Evolutionary conservation across 306 rosid species (phyloP).

Genomic region (Bauhinia variegata): DNA sequence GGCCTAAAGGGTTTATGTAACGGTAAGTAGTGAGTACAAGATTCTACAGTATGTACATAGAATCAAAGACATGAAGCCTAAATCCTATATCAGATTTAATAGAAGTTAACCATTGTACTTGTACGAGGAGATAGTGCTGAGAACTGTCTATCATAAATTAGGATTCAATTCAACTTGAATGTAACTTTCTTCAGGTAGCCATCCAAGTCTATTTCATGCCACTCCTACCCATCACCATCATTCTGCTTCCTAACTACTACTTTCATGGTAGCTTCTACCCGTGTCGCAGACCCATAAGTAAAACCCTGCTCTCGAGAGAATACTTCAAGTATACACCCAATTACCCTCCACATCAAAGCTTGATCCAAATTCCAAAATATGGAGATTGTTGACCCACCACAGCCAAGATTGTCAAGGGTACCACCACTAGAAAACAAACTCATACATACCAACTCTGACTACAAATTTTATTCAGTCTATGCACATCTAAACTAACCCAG

Average conservation of each 20-base stretch:
- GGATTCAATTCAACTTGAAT: slow-evolving; percentile 32
- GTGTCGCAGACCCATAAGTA: slow-evolving; percentile 15
- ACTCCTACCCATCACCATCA: slow-evolving; percentile 28
- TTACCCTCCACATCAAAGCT: slow-evolving; percentile 36
- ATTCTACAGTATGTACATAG: slow-evolving; percentile 46
- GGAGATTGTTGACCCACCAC: slow-evolving; percentile 44
- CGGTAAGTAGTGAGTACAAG: slow-evolving; percentile 17
- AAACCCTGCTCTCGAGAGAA: slow-evolving; percentile 24
- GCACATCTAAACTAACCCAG: slow-evolving; percentile 49
- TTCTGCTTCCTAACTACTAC: slow-evolving; percentile 38
- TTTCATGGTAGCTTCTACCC: slow-evolving; percentile 35
- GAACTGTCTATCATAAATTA: slow-evolving; percentile 28
- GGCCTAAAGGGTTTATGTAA: slow-evolving; percentile 28
- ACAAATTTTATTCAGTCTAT: slow-evolving; percentile 52
- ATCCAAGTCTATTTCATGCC: slow-evolving; percentile 39
- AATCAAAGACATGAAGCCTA: slow-evolving; percentile 27
- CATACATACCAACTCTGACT: slow-evolving; percentile 37
- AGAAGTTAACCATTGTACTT: slow-evolving; percentile 33
- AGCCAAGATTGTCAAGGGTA: slow-evolving; percentile 40
- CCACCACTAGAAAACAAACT: slow-evolving; percentile 46
- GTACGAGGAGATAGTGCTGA: slow-evolving; percentile 25
- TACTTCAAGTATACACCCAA: slow-evolving; percentile 32
- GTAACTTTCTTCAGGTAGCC: slow-evolving; percentile 39
- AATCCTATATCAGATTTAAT: slow-evolving; percentile 21
- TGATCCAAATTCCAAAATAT: slow-evolving; percentile 33